Base-by-base conservation (phyloP, 2,329 filamentous ascomycete genomes). In the Ascochyta koolunga region DNA sequence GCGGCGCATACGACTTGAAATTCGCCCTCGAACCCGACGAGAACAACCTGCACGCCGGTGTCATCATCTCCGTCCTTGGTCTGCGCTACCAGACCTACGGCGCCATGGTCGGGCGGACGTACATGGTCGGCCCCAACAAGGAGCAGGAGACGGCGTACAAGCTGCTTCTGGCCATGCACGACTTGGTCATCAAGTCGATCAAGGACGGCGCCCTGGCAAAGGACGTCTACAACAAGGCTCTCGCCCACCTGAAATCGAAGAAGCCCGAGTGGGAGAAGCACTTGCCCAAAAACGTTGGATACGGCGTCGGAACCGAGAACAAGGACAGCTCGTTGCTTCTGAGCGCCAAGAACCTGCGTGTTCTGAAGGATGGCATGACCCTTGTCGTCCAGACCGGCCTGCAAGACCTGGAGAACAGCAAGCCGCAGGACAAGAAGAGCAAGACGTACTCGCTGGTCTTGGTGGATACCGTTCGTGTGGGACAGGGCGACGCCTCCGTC, bases 121-220 rank as follows among this genome's bases (percentile, higher is more conserved):
- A 96, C 75, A 83, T 99, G 57, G 93, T 99, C 40, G 96, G 98
- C 66, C 96, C 96, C 15, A 97, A 95, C 78, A 98, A 97, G 76
- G 86, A 90, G 0, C 95, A 99, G 72, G 95, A 98, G 77, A 89
- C 84, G 72, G 95, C 93, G 71, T 99, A 99, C 81, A 96, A 93
- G 68, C 85, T 97, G 15, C 83, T 99, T 4, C 81, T 91, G 48
- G 85, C 86, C 45, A 86, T 98, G 11, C 93, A 98, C 75, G 92
- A 92, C 62, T 79, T 90, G n/a, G 89, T 96, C 25, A 83, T 99
- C 70, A 96, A 95, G 73, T 91, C 95, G 67, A 86, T 97, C 58
- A 87, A 90, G 54, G 93, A 98, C 68, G 95, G 95, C 25, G 89
- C 88, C 11, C 79, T 86, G 2, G 90, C 89, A 42, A 96, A 95